These are phyloP conservation scores for Talaromyces piceae DNA, from an alignment of 2,329 filamentous ascomycete species.

Conservation along the genomic window DNA sequence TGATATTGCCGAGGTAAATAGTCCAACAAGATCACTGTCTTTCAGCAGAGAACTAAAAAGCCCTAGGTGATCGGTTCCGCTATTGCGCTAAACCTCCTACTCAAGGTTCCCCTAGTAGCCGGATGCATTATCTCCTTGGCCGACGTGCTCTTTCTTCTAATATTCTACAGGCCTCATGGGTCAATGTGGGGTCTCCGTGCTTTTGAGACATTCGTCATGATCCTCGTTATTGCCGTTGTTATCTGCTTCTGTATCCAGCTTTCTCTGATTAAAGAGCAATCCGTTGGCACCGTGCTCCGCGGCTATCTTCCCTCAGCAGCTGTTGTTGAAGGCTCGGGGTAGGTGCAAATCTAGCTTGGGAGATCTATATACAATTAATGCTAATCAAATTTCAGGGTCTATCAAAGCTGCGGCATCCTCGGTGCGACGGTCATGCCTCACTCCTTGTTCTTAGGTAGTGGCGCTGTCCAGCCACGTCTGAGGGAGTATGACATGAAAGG, in stretches of 20 bases:
- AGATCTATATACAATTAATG: background rate
- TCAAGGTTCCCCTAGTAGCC: conserved; percentile 48
- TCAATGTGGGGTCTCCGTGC: conserved; percentile 45
- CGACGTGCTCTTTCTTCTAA: conserved; percentile 49
- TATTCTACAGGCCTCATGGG: conserved; percentile 49
- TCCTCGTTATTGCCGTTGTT: conserved; percentile 48
- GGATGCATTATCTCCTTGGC: conserved; percentile 51
- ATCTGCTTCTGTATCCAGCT: conserved; percentile 52
- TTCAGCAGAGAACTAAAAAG: conserved; percentile 1
- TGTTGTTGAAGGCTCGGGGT: conserved; percentile 46
- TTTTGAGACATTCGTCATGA: conserved; percentile 50
- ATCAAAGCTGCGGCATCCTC: conserved; percentile 48
- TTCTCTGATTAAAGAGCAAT: conserved; percentile 43
- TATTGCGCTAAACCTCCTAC: conserved; percentile 49
- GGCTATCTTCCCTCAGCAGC: conserved; percentile 50
- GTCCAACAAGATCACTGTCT: background rate
- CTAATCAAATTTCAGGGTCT: conserved; percentile 32
- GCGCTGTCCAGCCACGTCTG: conserved; percentile 48
- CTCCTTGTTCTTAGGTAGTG: conserved; percentile 50
- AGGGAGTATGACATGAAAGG: conserved; percentile 41
- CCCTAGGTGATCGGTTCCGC: conserved; percentile 49
- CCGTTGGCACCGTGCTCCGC: conserved; percentile 46
- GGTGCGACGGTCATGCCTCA: conserved; percentile 55
- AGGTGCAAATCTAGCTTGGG: conserved; percentile 11
- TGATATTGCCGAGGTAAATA: conserved; percentile 58